Evolutionary conservation across 2,329 filamentous ascomycete species (phyloP), one percentile per base, ranked within the genome.

Genomic region (Nakataea oryzae): DNA sequence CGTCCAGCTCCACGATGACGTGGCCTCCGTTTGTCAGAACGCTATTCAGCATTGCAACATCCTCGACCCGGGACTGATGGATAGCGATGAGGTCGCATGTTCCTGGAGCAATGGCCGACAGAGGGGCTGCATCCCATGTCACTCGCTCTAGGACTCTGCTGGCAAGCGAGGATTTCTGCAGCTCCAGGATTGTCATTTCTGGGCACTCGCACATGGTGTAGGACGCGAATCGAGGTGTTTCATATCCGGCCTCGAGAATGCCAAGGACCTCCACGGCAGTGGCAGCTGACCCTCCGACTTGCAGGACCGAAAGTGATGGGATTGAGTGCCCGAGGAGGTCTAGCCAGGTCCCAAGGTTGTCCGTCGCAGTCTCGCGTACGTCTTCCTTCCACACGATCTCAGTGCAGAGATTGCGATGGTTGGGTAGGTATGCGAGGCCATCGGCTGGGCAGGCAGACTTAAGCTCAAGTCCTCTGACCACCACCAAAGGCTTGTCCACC

Each of bases 371-470:
- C 12, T 68, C 73, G 2, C 65, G 62, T 8, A 70, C 66, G 61
- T 80, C 74, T 61, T 76, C 69, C 26, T 76, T 71, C 81, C 81
- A 84, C 2, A 74, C 65, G 59, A 84, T 72, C 64, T 80, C 71
- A 2, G 77, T 78, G 62, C 79, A 81, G 1, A 84, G 71, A 26
- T 78, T 78, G 34, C 75, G 77, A 64, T 82, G 75, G 28, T 76
- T 79, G 0, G 79, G 77, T 11, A 84, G 66, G 64, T 80, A 84
- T 1, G 68, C 71, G 0, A 64, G 70, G 0, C 67, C 63, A 5
- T 69, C 64, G 0, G 71, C 65, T 3, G 70, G 64, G 1, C 64
- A 62, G 0, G 72, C 65, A 0, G 74, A 69, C 2, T 75, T 77
- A 61, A 82, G 75, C 3, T 72, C 69, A 24, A 84, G 70, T 0